Conservation (phyloP, 2,329 filamentous ascomycete species). For the Penicillium occitanis region DNA sequence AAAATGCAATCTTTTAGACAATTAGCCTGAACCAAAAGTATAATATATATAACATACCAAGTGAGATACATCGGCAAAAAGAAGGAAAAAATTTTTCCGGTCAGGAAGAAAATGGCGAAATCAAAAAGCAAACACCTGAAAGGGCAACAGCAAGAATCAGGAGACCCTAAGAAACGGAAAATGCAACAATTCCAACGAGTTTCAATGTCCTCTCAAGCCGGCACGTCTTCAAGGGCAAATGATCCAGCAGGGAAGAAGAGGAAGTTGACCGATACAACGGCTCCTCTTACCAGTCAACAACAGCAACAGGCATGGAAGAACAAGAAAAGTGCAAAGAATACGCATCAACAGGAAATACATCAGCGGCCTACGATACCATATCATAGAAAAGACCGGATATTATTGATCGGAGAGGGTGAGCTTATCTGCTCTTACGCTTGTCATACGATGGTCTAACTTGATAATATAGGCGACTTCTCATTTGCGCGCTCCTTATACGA, state of each 20-base stretch:
- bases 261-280: slow-evolving; percentile 5
- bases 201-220: slow-evolving; percentile 11
- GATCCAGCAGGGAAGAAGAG: slow-evolving; percentile 11
- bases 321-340: background rate
- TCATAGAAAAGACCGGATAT: slow-evolving; percentile 41
- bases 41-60: background rate
- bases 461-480: slow-evolving; percentile 46
- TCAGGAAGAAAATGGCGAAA: slow-evolving; percentile 15
- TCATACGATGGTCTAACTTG: background rate
- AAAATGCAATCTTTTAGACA: background rate
- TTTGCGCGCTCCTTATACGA: slow-evolving; percentile 47
- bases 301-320: slow-evolving; percentile 11
- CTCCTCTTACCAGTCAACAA: background rate
- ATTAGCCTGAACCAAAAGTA: background rate
- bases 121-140: slow-evolving; percentile 19
- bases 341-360: slow-evolving; percentile 21
- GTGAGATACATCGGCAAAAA: background rate
- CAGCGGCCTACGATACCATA: slow-evolving; percentile 42
- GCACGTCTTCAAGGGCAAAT: background rate
- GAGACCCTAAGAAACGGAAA: slow-evolving; percentile 19
- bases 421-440: background rate
- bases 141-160: slow-evolving; percentile 26
- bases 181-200: slow-evolving; percentile 21
- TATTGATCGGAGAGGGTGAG: slow-evolving; percentile 49
- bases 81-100: background rate